Evolutionary conservation across 305 asterid genomes (phyloP).

Genomic region (Fraxinus platypoda): DNA sequence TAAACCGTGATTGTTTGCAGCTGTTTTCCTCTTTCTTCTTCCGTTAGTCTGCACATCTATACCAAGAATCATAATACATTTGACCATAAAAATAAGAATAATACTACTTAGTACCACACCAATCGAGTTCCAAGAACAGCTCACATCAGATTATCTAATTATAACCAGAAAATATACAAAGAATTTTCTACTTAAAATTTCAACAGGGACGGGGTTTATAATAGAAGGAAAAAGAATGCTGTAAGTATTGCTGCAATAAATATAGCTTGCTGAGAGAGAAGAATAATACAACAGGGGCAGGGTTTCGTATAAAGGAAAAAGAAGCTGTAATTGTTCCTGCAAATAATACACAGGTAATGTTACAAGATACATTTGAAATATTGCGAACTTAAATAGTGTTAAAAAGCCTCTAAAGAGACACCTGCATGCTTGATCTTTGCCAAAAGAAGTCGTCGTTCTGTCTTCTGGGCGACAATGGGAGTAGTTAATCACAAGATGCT

Average conservation of each 20-base stretch:
- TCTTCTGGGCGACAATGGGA: background rate
- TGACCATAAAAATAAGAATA: background rate
- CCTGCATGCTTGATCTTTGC: background rate
- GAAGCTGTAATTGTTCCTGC: background rate
- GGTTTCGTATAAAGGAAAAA: background rate
- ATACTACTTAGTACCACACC: background rate
- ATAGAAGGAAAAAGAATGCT: background rate
- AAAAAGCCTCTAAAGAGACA: background rate
- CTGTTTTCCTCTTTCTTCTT: background rate
- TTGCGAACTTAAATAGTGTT: background rate
- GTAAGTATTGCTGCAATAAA: background rate
- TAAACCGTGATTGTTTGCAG: background rate
- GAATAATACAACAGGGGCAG: background rate
- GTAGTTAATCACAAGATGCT: conserved; percentile 1
- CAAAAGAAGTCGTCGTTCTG: background rate
- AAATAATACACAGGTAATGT: conserved; percentile 13
- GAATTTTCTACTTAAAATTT: background rate
- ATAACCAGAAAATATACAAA: background rate
- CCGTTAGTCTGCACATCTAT: background rate
- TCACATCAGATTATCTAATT: background rate
- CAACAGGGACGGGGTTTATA: background rate
- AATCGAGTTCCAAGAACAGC: background rate
- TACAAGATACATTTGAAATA: background rate
- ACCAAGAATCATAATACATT: background rate
- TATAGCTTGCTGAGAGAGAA: background rate